Conservation (phyloP, 2,329 filamentous ascomycete species). For the Graphium sp. region DNA sequence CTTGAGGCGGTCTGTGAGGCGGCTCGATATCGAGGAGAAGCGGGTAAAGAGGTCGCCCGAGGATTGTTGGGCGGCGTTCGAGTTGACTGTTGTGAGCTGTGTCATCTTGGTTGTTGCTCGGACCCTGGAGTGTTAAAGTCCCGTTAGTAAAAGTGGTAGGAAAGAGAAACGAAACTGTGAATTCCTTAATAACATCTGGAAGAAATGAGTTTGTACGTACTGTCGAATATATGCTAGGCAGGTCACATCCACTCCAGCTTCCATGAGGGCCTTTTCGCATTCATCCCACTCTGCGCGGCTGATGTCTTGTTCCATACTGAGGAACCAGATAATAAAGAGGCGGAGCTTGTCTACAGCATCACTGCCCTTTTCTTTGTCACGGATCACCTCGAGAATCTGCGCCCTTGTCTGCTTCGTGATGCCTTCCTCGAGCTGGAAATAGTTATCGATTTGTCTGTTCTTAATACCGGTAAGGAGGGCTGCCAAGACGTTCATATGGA, state of each 20-base stretch:
- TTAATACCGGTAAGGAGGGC: constrained; percentile 67
- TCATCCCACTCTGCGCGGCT: constrained; percentile 66
- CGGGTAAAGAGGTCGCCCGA: constrained; percentile 78
- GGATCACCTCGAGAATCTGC: constrained; percentile 77
- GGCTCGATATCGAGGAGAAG: constrained; percentile 80
- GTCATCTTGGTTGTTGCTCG: constrained; percentile 95
- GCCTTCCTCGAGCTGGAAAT: constrained; percentile 87
- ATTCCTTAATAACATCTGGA: too few species aligned
- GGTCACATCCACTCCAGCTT: constrained; percentile 58
- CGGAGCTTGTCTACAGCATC: constrained; percentile 79
- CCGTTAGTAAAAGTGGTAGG: not conserved
- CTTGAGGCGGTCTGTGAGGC: constrained; percentile 85
- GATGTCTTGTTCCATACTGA: constrained; percentile 84
- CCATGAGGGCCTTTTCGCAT: constrained; percentile 70
- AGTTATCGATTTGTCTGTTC: constrained; percentile 86
- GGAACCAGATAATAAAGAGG: constrained; percentile 91
- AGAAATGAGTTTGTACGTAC: too few species aligned
- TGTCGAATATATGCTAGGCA: constrained; percentile 76
- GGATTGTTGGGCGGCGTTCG: constrained; percentile 46
- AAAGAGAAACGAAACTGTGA: too few species aligned
- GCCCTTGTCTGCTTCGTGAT: constrained; percentile 81
- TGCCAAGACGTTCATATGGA: constrained; percentile 97
- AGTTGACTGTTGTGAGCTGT: constrained; percentile 83
- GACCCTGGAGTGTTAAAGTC: constrained; percentile 32
- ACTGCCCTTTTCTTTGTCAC: constrained; percentile 64